A percentile compares a stretch with the other conserved stretches of the same genome.
Conservation (phyloP, 306 rosid species). For the Pyrus bretschneideri region DNA sequence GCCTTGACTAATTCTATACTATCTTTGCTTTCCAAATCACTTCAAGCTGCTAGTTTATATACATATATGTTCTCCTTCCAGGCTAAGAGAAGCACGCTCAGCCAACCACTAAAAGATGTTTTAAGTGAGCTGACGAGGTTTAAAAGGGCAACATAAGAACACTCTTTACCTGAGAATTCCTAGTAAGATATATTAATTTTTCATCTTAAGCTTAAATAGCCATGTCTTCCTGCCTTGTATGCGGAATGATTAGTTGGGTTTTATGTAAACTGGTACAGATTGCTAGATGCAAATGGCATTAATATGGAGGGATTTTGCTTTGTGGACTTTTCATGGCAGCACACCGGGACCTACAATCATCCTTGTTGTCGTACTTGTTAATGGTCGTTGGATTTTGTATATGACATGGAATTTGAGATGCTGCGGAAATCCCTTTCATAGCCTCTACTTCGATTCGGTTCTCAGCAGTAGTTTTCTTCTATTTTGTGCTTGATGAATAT, state of each 20-base stretch:
- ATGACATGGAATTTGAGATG: background rate
- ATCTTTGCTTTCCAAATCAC: background rate
- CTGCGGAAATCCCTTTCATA: conserved; percentile 1
- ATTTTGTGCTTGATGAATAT: background rate
- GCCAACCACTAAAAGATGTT: conserved; percentile 38
- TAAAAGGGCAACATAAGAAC: conserved; percentile 28
- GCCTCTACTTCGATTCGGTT: background rate
- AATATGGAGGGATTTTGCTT: conserved; percentile 2
- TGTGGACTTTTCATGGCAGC: background rate
- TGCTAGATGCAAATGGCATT: background rate
- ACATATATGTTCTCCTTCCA: conserved; percentile 19
- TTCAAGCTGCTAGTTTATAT: conserved; percentile 7
- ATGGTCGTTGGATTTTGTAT: background rate
- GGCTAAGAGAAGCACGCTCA: conserved; percentile 40
- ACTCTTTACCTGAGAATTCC: conserved; percentile 9
- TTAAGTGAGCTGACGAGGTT: conserved; percentile 51
- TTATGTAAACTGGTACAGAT: conserved; percentile 28
- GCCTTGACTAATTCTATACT: background rate
- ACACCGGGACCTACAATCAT: background rate
- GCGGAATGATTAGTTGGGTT: background rate
- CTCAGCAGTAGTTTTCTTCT: background rate
- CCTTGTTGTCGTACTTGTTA: background rate
- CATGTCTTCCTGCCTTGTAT: background rate
- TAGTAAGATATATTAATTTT: conserved; percentile 18
- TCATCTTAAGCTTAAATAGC: background rate